Percentiles rank a stretch among this genome's conserved stretches.
phyloP scores from a whole-genome alignment of 2,329 filamentous ascomycete species.

The Thelonectria olida region DNA sequence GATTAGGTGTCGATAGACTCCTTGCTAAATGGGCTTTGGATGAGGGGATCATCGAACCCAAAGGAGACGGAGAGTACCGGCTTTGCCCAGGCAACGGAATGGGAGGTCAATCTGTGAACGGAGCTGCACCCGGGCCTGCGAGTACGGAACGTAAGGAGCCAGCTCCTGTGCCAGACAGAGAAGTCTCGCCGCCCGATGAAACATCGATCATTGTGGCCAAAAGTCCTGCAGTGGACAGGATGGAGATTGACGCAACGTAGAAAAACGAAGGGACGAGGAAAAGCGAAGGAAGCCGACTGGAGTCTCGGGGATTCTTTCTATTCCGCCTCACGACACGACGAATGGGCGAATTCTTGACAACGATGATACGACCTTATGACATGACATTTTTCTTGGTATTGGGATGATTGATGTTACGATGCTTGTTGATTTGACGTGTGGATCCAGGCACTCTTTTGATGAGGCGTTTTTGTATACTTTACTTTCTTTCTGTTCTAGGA shows the following conservation, averaged over 20 bases:
- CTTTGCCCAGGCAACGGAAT: conserved; percentile 49
- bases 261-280: not conserved
- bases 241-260: conserved; percentile 38
- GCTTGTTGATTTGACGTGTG: conserved; percentile 15
- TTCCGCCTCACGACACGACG: conserved; percentile 26
- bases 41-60: conserved; percentile 69
- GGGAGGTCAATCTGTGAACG: conserved; percentile 27
- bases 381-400: conserved; percentile 28
- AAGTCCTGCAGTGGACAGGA: conserved; percentile 35
- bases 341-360: conserved; percentile 31
- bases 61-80: conserved; percentile 65
- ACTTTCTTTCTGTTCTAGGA: not conserved
- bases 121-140: conserved; percentile 17
- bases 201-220: conserved; percentile 35
- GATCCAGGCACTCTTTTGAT: conserved; percentile 30
- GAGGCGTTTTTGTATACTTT: conserved; percentile 23
- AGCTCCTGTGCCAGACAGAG: conserved; percentile 27
- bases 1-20: conserved; percentile 65
- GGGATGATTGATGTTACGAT: not conserved
- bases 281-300: conserved; percentile 23
- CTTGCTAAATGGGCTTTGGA: conserved; percentile 70
- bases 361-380: conserved; percentile 42
- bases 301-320: conserved; percentile 25
- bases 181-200: conserved; percentile 37
- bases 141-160: conserved; percentile 41